Conservation (phyloP, 169 alveolate genomes). For the Plasmodium malariae region DNA sequence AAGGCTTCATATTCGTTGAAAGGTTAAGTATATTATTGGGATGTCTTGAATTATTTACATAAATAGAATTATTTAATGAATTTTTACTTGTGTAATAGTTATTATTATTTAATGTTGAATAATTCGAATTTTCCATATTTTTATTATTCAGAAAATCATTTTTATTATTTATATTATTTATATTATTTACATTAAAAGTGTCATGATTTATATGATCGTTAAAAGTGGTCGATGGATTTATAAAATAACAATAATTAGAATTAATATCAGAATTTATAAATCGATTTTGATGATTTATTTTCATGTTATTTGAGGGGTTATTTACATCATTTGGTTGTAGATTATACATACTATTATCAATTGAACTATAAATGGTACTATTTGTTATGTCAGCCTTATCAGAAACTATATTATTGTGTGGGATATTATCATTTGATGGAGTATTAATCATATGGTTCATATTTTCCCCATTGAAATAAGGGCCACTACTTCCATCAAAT, state of each 20-base stretch:
- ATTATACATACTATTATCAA: conserved; percentile 8
- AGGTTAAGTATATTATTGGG: background rate
- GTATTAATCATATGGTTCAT: background rate
- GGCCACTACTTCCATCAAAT: background rate
- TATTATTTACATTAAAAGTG: background rate
- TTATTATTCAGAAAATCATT: background rate
- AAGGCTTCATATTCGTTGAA: background rate
- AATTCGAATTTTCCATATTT: background rate
- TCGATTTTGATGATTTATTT: background rate
- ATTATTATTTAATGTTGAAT: conserved; percentile 3
- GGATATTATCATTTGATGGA: background rate
- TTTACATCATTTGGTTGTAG: conserved; percentile 9
- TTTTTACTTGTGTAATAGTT: conserved; percentile 4
- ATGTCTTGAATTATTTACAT: background rate
- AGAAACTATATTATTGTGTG: conserved; percentile 5
- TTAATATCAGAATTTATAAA: background rate
- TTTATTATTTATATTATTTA: conserved; percentile 8
- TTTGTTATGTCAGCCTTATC: background rate
- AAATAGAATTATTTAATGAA: background rate
- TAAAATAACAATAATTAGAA: conserved; percentile 13
- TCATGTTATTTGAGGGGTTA: background rate
- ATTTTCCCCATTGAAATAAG: background rate
- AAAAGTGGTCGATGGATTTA: conserved; percentile 7
- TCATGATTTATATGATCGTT: conserved; percentile 7
- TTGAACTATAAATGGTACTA: background rate